Base-by-base conservation (phyloP, 768 basidiomycete species). In the Serendipita sp. region DNA sequence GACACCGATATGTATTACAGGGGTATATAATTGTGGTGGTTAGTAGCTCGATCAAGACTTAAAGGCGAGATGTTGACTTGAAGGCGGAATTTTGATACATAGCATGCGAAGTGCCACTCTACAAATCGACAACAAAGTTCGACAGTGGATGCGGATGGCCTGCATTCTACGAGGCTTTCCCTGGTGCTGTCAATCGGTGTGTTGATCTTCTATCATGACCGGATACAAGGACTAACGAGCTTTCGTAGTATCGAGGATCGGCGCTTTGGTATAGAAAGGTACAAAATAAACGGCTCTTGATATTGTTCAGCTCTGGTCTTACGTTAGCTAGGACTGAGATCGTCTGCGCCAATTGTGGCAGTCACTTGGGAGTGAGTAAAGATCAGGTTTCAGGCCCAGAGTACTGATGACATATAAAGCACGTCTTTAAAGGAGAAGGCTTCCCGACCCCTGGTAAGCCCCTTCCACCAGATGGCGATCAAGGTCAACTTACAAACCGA, bases 101-200 rank as follows among this genome's bases (percentile, higher is more conserved):
- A 7, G 93, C 81, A 5, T 95, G 92, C 73, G 79, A 78, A 41
- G 83, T 89, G 2, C 86, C 92, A 0, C 75, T 96, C 58, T 96
- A 95, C 78, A 89, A 86, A 78, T 89, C 88, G 70, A 78, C 78
- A 32, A 92, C 91, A 68, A 96, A 96, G 75, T 96, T 95, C 75
- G 80, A 87, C 69, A 92, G 89, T 66, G 91, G 92, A 5, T 95
- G 91, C 70, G 93, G 93, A 28, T 97, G 93, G 93, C 93, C 94
- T n/a, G 91, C 93, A 0, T 97, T 96, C 80, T 97, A 87, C 72
- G 93, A 95, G 72, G 88, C 92, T 5, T 83, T 95, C 67, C 93
- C 93, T 3, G 93, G 92, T 38, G 91, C 93, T 28, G 89, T 97
- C 35, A 80, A 71, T 66, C 78, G 86, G 45, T 65, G 11, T 1